Conservation (phyloP, 371 early-diverging fungal genomes). For the Catenaria anguillulae region DNA sequence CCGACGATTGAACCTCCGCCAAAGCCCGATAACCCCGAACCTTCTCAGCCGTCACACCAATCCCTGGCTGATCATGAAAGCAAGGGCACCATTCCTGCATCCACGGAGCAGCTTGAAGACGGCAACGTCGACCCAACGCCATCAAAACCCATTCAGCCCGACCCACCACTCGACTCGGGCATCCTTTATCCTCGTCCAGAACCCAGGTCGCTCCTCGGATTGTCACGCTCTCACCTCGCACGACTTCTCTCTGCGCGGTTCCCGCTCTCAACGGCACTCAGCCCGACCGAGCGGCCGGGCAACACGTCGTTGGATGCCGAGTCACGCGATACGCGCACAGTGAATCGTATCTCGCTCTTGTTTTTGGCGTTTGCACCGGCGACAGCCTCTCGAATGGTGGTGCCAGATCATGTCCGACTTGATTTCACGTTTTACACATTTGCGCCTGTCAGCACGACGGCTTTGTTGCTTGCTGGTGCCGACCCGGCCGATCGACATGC, state of each 20-base stretch:
- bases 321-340: background rate
- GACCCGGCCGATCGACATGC: no score
- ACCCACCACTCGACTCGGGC: background rate
- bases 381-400: no score
- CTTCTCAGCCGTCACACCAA: background rate
- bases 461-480: no score
- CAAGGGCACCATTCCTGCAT: no score
- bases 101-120: no score
- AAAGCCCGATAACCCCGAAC: background rate
- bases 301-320: background rate
- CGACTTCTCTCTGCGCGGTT: background rate
- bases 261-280: background rate
- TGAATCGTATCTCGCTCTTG: background rate
- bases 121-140: background rate
- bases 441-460: no score
- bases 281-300: background rate
- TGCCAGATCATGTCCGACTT: no score
- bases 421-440: background rate
- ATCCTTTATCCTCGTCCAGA: background rate
- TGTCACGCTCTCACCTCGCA: background rate
- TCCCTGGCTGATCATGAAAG: no score
- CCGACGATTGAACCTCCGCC: background rate
- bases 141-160: background rate
- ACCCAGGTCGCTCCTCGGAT: background rate
- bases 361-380: background rate